These are phyloP conservation scores for Hemileccinum rubropunctum DNA, from an alignment of 768 basidiomycete genomes.

Conservation along the genomic window DNA sequence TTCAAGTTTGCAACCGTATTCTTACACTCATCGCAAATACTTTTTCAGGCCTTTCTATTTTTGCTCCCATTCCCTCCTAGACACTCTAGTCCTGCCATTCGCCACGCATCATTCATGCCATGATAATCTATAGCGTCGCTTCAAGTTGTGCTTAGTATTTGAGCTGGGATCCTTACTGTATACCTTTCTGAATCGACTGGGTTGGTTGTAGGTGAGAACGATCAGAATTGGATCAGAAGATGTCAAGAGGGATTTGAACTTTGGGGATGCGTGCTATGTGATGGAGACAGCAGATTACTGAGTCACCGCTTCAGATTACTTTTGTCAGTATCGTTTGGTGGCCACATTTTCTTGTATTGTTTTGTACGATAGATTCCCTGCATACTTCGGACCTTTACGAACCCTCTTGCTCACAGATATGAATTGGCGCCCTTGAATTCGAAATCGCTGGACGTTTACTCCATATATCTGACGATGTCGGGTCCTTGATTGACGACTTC, in stretches of 20 bases:
- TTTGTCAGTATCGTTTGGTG: no score
- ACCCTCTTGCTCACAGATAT: no score
- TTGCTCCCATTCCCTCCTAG: neutral
- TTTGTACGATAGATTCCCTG: neutral
- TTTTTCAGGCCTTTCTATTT: neutral
- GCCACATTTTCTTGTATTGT: neutral
- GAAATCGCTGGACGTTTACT: neutral
- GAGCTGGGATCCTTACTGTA: neutral
- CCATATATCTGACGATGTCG: no score
- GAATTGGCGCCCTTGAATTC: no score
- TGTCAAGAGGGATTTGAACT: no score
- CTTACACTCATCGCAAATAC: slow-evolving; percentile 5
- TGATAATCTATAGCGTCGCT: slow-evolving; percentile 10
- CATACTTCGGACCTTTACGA: neutral
- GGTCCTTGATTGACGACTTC: no score
- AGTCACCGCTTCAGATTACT: neutral
- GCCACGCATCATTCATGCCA: neutral
- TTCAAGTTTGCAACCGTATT: neutral
- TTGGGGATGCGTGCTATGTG: neutral
- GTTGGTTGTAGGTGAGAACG: neutral
- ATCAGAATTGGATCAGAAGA: neutral
- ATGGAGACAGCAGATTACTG: neutral
- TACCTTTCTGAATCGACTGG: neutral
- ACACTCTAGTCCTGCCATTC: neutral
- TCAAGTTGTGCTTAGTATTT: slow-evolving; percentile 12